A percentile compares a stretch with the other conserved stretches of the same genome.
Conservation (phyloP, 2,329 filamentous ascomycete genomes). For the Fusarium staphyleae region DNA sequence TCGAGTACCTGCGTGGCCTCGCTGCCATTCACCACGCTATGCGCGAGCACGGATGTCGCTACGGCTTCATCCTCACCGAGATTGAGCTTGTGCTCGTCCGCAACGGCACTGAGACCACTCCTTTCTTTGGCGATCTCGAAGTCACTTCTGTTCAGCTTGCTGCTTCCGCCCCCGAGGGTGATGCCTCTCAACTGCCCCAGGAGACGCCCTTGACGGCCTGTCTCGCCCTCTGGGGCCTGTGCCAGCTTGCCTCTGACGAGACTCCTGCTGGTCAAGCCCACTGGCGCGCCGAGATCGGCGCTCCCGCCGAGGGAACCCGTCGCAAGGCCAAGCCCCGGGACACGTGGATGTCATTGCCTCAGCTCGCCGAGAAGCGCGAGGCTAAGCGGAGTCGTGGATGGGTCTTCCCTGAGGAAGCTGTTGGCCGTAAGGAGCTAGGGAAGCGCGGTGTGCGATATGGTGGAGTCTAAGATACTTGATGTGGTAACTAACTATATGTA, state of each 20-base stretch:
- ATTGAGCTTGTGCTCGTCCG: slow-evolving; percentile 93
- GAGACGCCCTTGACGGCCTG: slow-evolving; percentile 69
- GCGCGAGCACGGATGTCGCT: slow-evolving; percentile 91
- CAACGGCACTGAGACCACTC: slow-evolving; percentile 73
- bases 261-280: slow-evolving; percentile 61
- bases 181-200: slow-evolving; percentile 42
- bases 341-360: slow-evolving; percentile 77
- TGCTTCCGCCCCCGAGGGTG: slow-evolving; percentile 44
- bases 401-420: slow-evolving; percentile 76
- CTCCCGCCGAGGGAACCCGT: slow-evolving; percentile 74
- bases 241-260: slow-evolving; percentile 70
- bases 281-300: slow-evolving; percentile 77
- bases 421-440: slow-evolving; percentile 75
- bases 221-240: slow-evolving; percentile 79
- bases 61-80: slow-evolving; percentile 96
- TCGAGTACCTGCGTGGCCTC: slow-evolving; percentile 87
- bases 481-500: not conserved
- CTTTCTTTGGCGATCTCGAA: slow-evolving; percentile 90
- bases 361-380: slow-evolving; percentile 76
- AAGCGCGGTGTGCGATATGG: slow-evolving; percentile 69
- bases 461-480: slow-evolving; percentile 32
- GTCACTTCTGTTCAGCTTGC: slow-evolving; percentile 68
- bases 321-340: slow-evolving; percentile 75
- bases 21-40: slow-evolving; percentile 88
- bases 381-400: slow-evolving; percentile 77